Evolutionary conservation across 495 filamentous ascomycete species (phyloP).

Genomic region (Aspergillus coremiiformis): DNA sequence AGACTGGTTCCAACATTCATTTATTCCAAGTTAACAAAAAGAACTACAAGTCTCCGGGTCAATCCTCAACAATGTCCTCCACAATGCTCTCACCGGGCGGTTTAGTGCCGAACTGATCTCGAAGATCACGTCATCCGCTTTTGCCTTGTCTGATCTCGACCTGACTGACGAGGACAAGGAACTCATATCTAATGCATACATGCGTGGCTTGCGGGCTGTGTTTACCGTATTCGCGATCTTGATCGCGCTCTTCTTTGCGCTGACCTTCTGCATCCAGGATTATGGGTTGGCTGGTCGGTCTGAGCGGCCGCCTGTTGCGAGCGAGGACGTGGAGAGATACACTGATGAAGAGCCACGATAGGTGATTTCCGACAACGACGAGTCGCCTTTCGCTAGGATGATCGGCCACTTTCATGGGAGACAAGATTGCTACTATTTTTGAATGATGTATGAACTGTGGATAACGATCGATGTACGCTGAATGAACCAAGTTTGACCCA

Average conservation of each 20-base stretch:
- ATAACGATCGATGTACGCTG: too few relatives aligned
- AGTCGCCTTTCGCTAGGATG: too few relatives aligned
- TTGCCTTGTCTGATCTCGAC: background rate
- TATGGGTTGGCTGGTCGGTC: background rate
- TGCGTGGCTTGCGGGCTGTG: background rate
- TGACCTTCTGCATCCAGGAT: background rate
- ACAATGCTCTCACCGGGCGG: background rate
- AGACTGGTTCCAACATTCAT: background rate
- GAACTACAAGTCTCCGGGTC: slow-evolving; percentile 5
- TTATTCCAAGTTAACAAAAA: background rate
- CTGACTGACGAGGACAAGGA: background rate
- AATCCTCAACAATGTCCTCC: slow-evolving; percentile 5
- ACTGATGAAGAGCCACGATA: background rate
- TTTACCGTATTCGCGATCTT: background rate
- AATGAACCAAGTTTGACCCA: too few relatives aligned
- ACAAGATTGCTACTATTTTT: too few relatives aligned
- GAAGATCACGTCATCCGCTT: background rate
- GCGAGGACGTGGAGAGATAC: background rate
- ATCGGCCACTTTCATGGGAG: too few relatives aligned
- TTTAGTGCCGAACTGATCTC: background rate
- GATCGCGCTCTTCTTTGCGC: background rate
- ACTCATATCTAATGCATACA: background rate
- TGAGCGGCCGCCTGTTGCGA: background rate
- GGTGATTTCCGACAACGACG: too few relatives aligned
- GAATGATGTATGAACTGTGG: too few relatives aligned